Base-by-base conservation (phyloP, 345 rosid genomes). In the Tarenaya hassleriana region DNA sequence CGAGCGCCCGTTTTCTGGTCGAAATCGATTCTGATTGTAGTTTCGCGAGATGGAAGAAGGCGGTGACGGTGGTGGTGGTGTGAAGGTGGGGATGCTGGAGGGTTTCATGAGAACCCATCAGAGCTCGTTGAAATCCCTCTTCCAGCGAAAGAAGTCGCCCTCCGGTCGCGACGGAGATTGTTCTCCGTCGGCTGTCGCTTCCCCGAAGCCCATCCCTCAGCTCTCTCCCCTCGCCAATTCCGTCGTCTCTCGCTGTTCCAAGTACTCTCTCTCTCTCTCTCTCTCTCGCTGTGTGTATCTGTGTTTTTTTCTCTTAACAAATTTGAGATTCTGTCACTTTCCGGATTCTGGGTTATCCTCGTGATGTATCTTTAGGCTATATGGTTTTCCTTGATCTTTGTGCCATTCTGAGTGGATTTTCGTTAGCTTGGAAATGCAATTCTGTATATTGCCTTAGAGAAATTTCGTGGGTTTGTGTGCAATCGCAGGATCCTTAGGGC, bases 161-260 rank as follows among this genome's bases (percentile, higher is more conserved):
- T 4, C 47, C 43, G 60, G 42, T 34, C 71, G 67, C 7, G 75
- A 71, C 8, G 74, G 60, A 5, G 65, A 69, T 41, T 65, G 21
- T 40, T 55, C 24, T 46, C 62, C 20, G 19, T 61, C 61, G 0
- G 54, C 73, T 47, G 34, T 34, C 8, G 71, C 58, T 60, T 82
- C 91, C 24, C 86, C 83, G 16, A 64, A 55, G 55, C 77, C 81
- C 13, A 74, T 91, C 35, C 96, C 95, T 47, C 90, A 79, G 72
- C 90, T 87, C 67, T 87, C 96, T 32, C 52, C 75, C 33, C 69
- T 84, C 64, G 94, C 96, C 42, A 84, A 91, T 58, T 81, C 95
- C 64, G 95, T 91, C 64, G 95, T 87, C 70, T 61, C 77, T 43
- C 92, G 94, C 65, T 87, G 90, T 63, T 79, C 96, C 73, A 77